phyloP scores from a whole-genome alignment of 257 asterid genomes.

The Striga asiatica region DNA sequence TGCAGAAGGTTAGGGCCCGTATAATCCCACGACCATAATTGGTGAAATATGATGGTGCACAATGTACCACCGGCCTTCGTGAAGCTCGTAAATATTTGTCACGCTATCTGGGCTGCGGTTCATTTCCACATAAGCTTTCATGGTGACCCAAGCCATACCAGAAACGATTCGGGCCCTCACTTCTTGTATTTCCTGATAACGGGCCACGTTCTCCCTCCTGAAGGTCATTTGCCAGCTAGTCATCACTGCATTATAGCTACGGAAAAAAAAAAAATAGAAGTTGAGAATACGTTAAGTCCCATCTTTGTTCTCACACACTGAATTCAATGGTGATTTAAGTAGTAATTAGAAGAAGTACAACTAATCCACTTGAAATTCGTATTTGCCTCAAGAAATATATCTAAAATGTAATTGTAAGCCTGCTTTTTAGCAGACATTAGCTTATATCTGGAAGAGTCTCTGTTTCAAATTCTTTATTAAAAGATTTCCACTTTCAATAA shows the following conservation, averaged over 20 bases:
- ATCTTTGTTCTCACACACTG: not conserved
- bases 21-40: slow-evolving; percentile 33
- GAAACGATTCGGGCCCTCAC: slow-evolving; percentile 52
- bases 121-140: slow-evolving; percentile 53
- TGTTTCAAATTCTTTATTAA: too few species aligned
- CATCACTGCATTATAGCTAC: slow-evolving; percentile 55
- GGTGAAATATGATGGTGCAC: slow-evolving; percentile 77
- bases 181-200: slow-evolving; percentile 47
- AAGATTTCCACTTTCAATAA: too few species aligned
- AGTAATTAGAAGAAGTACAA: too few species aligned
- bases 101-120: slow-evolving; percentile 31
- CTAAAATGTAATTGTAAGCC: too few species aligned
- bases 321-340: not conserved
- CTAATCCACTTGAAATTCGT: not conserved
- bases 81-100: slow-evolving; percentile 55
- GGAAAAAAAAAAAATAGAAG: slow-evolving; percentile 3
- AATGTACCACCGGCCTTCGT: slow-evolving; percentile 65
- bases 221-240: slow-evolving; percentile 67
- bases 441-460: too few species aligned
- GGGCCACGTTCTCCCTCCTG: slow-evolving; percentile 52
- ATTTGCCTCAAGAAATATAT: too few species aligned
- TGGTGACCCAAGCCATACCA: slow-evolving; percentile 80
- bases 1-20: slow-evolving; percentile 31
- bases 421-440: too few species aligned
- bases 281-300: slow-evolving; percentile 13